Percentiles rank a stretch among this genome's conserved stretches.
phyloP scores from a whole-genome alignment of 495 filamentous ascomycete species.

The Niebla homalea region DNA sequence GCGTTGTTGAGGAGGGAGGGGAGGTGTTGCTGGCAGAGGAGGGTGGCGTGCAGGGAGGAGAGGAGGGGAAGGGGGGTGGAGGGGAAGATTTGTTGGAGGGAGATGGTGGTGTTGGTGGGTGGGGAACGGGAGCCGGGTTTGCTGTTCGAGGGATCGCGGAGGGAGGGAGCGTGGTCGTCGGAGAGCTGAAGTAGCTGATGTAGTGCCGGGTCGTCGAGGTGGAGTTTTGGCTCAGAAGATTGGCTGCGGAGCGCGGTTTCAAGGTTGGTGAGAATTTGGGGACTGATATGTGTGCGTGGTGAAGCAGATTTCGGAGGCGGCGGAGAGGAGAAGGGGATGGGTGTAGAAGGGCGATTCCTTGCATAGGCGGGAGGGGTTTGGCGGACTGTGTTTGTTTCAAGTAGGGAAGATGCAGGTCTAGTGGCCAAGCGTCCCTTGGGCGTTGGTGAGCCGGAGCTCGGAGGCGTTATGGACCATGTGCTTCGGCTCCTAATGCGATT shows the following conservation, averaged over 20 bases:
- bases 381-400: neutral
- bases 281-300: neutral
- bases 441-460: neutral
- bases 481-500: slow-evolving; percentile 4
- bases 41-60: slow-evolving; percentile 10
- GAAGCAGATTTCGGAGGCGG: neutral
- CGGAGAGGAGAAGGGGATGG: neutral
- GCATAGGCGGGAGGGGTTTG: neutral
- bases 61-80: slow-evolving; percentile 2
- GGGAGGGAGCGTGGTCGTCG: neutral
- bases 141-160: neutral
- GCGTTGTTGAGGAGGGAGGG: neutral
- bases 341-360: neutral
- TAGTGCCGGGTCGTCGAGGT: neutral
- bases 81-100: slow-evolving; percentile 12
- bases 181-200: neutral
- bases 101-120: neutral
- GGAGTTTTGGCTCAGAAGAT: neutral
- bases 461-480: neutral
- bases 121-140: neutral
- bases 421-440: neutral
- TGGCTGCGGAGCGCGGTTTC: neutral
- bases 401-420: neutral
- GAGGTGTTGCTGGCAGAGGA: slow-evolving; percentile 7
- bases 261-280: neutral